Evolutionary conservation across 1,284 basidiomycete genomes (phyloP), one percentile per base, ranked within the genome.

Genomic region (Melampsora larici-populina): DNA sequence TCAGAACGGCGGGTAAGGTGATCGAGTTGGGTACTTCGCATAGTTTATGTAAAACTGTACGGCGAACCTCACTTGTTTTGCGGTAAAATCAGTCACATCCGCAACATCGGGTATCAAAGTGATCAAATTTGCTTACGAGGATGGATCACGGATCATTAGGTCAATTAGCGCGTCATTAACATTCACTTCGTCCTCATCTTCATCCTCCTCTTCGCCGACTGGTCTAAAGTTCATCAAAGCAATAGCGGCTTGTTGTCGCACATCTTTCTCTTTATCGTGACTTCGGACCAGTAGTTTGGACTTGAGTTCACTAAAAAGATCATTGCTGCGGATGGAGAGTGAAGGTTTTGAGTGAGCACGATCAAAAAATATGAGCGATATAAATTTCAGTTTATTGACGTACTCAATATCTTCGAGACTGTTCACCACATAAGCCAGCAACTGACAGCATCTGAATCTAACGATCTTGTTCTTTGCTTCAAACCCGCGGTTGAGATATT

Each of bases 391-490:
- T 17, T 9, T 36, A 1, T n/a, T 0, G 2, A 87, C 90, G 80
- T 82, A 91, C 93, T 94, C 92, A 62, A 95, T 88, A 85, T 93
- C 91, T 13, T 91, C 91, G 1, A 95, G 86, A 79, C 90, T 89
- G 3, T 89, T 87, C 66, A 95, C 90, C 85, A 93, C 89, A 80
- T 92, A 90, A 0, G 90, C 89, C n/a, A 92, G 88, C 49, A 92
- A 85, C 78, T 92, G 90, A 0, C 92, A 88, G 79, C 90, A 90
- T n/a, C 94, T 88, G 81, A 90, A 93, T 15, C 94, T 88, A 31
- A 92, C 90, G 73, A 88, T 88, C 86, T 96, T 97, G 86, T 95
- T 91, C 84, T 96, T 97, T 2, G 94, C 92, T 13, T 87, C 84
- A 84, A 94, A 94, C 0, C 94, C 94, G 68, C 88, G 88, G 73